Conservation (phyloP, 108 stramenopile genomes). For the Skeletonema potamos region DNA sequence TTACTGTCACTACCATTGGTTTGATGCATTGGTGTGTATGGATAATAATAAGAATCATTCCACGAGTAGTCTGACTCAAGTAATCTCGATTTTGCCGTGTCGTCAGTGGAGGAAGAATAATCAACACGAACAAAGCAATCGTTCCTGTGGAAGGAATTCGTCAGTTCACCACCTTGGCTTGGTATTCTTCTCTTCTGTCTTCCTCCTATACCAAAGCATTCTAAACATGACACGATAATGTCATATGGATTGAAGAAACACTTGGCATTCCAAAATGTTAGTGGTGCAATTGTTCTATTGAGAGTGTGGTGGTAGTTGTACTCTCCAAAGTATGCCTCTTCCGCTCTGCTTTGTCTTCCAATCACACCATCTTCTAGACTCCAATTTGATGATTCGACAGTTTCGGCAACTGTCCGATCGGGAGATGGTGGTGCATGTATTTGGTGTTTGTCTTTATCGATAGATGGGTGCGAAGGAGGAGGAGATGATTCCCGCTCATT, state of each 20-base stretch:
- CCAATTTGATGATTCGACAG: conserved; percentile 7
- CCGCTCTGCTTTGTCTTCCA: not conserved
- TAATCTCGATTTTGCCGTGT: not conserved
- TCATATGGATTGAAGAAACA: not conserved
- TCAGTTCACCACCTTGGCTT: not conserved
- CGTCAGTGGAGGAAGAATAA: not conserved
- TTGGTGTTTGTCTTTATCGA: not conserved
- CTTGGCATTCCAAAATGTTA: not conserved
- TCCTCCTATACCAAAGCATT: conserved; percentile 8
- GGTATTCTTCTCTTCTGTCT: not conserved
- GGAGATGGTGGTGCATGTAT: not conserved
- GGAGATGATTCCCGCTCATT: not conserved
- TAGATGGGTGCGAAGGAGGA: not conserved
- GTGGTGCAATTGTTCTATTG: not conserved
- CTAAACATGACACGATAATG: conserved; percentile 3
- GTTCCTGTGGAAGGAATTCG: not conserved
- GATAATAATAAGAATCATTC: conserved; percentile 7
- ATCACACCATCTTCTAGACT: conserved; percentile 1
- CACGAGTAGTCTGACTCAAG: not conserved
- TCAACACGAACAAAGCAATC: conserved; percentile 31
- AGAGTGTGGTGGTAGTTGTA: not conserved
- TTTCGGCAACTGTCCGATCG: conserved; percentile 16
- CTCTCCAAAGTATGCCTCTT: not conserved
- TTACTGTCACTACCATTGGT: not conserved
- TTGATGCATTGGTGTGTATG: not conserved